These are phyloP conservation scores for Cutaneotrichosporon dermatis DNA, from an alignment of 1,284 basidiomycete genomes.

Conservation along the genomic window DNA sequence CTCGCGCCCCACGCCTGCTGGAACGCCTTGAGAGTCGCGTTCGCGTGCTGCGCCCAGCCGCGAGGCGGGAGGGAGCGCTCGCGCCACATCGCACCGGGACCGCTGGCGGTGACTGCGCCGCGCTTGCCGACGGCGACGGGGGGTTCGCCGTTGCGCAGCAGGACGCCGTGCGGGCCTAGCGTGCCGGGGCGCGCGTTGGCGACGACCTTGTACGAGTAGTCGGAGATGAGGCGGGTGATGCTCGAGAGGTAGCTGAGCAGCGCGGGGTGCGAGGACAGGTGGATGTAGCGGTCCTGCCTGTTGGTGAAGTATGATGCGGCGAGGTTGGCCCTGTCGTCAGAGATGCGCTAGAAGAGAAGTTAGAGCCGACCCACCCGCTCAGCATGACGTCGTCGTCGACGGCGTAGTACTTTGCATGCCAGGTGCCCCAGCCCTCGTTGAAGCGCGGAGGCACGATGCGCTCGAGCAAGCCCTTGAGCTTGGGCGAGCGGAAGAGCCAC, in stretches of 20 bases:
- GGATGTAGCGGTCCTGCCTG: conserved; percentile 88
- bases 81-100: conserved; percentile 14
- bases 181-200: conserved; percentile 10
- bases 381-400: conserved; percentile 88
- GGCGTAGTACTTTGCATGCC: conserved; percentile 96
- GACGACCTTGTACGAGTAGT: conserved; percentile 62
- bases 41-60: conserved; percentile 37
- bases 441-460: conserved; percentile 81
- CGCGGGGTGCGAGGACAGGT: conserved; percentile 60
- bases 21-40: conserved; percentile 45
- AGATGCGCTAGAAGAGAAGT: not conserved
- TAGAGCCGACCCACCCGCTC: conserved; percentile 67
- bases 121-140: conserved; percentile 6
- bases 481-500: conserved; percentile 79
- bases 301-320: conserved; percentile 91
- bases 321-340: conserved; percentile 73
- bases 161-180: conserved; percentile 13
- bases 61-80: conserved; percentile 33
- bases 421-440: conserved; percentile 97
- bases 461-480: conserved; percentile 68
- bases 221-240: conserved; percentile 65
- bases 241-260: conserved; percentile 78
- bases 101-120: conserved; percentile 1
- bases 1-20: conserved; percentile 44
- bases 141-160: not conserved